Evolutionary conservation across 1,284 basidiomycete genomes (phyloP), one percentile per base, ranked within the genome.

Genomic region (Pascua sp.): DNA sequence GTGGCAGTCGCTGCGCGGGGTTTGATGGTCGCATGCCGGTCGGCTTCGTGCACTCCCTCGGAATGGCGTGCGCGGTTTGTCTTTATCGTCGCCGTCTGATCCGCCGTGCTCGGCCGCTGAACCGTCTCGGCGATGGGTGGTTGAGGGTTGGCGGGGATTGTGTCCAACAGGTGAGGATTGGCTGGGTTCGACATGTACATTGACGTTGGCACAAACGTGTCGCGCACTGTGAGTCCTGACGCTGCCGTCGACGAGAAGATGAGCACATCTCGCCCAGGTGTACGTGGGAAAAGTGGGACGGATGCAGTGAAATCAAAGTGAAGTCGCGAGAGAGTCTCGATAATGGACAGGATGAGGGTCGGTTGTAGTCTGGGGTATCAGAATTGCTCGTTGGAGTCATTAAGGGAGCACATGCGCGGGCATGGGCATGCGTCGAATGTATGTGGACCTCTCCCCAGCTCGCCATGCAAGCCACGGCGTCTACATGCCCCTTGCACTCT

Each of bases 211-310:
- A 32, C 24, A 32, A 32, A 54, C 11, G 59, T 43, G 47, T 61
- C 56, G 16, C 49, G 48, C 7, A 42, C 24, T 13, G 17, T 38
- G 12, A 76, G 52, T 7, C 68, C 70, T 1, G 69, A 70, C 38
- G 57, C 49, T 0, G 69, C 63, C 1, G 61, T 55, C 7, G 71
- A 71, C 2, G 60, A 54, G 57, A 76, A 76, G 52, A 73, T 61
- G 32, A 75, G 65, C 24, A 76, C 49, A 51, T 76, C 74, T 17
- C 74, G 64, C 0, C 69, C 69, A 32, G 62, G 61, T 11, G 57
- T 47, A 32, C 66, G 42, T 0, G 72, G 72, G 1, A 67, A 43
- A 8, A 76, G 61, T 1, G 72, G 72, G 4, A 76, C 58, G 0
- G 70, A 70, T 1, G 57, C 66, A 11, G 65, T 57, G 11, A 73